Base-by-base conservation (phyloP, 202 grass and related monocot genomes). In the Bolboschoenoplectus hybrid region DNA sequence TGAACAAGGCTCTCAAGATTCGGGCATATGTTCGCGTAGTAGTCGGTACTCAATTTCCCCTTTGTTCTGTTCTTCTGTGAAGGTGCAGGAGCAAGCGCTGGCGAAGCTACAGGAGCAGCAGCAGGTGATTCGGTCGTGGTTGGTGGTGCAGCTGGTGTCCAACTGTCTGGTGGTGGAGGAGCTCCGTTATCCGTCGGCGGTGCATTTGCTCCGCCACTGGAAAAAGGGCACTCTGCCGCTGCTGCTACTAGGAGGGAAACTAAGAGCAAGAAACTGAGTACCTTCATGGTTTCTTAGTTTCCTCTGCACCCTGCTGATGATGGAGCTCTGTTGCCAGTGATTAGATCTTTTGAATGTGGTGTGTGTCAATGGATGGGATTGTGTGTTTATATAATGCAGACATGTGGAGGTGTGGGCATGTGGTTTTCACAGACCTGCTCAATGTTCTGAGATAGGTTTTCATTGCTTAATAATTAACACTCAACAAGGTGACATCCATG, bases 1-100 rank as follows among this genome's bases (percentile, higher is more conserved):
- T 63, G 55, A 47, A 86, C 87, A 41, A 89, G 58, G 49, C 44
- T 74, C 51, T 89, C 87, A 4, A 89, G 74, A 67, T 89, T 89
- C 3, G 87, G 83, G 75, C n/a, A n/a, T n/a, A n/a, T n/a, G n/a
- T n/a, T n/a, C n/a, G n/a, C n/a, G n/a, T n/a, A n/a, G n/a, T n/a
- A n/a, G n/a, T n/a, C n/a, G n/a, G n/a, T n/a, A n/a, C n/a, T n/a
- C n/a, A n/a, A n/a, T n/a, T n/a, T n/a, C n/a, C n/a, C n/a, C n/a
- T n/a, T n/a, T n/a, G n/a, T n/a, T n/a, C n/a, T n/a, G n/a, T n/a
- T n/a, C n/a, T n/a, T n/a, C n/a, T n/a, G n/a, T n/a, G n/a, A n/a
- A n/a, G n/a, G n/a, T n/a, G n/a, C n/a, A n/a, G n/a, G n/a, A n/a
- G n/a, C 26, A 26, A 26, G 26, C 26, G 26, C 26, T 26, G 26